phyloP scores from a whole-genome alignment of 148 eudicot species.

The Amaranthus cruentus region DNA sequence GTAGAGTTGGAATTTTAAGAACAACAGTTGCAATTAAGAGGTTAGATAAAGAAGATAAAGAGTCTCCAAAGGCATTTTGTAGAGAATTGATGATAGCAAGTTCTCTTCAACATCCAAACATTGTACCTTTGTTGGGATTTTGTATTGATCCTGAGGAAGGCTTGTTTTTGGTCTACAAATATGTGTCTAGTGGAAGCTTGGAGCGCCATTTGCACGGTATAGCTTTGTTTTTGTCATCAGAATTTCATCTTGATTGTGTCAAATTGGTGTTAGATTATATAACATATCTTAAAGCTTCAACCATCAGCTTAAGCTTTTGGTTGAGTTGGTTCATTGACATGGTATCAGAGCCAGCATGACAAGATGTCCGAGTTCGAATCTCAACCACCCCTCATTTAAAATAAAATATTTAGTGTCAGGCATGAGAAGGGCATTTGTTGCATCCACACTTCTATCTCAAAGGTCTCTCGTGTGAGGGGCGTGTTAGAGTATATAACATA shows the following conservation, averaged over 20 bases:
- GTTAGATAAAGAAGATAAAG: constrained; percentile 85
- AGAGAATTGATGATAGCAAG: constrained; percentile 95
- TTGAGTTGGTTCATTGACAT: too few species aligned
- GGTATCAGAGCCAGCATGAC: too few species aligned
- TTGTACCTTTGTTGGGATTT: constrained; percentile 90
- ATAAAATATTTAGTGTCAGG: too few species aligned
- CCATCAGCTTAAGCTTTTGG: too few species aligned
- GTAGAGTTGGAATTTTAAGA: constrained; percentile 72
- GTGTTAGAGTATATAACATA: too few species aligned
- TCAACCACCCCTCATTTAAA: too few species aligned
- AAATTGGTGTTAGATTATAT: constrained; percentile 12
- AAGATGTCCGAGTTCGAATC: too few species aligned
- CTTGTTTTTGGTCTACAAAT: constrained; percentile 89
- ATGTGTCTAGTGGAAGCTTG: constrained; percentile 90
- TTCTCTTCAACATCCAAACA: constrained; percentile 69
- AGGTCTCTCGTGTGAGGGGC: too few species aligned
- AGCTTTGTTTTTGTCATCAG: constrained; percentile 7
- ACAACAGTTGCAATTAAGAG: constrained; percentile 83
- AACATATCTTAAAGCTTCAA: background rate
- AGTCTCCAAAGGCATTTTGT: constrained; percentile 79
- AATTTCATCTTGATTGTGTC: constrained; percentile 2
- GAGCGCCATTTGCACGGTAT: constrained; percentile 90
- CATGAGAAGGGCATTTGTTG: too few species aligned
- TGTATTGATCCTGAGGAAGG: constrained; percentile 94
- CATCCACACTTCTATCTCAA: too few species aligned